Evolutionary conservation across 1,139 yeast species (phyloP), one percentile per base, ranked within the genome.

Genomic region (Nakaseomyces bracarensis): DNA sequence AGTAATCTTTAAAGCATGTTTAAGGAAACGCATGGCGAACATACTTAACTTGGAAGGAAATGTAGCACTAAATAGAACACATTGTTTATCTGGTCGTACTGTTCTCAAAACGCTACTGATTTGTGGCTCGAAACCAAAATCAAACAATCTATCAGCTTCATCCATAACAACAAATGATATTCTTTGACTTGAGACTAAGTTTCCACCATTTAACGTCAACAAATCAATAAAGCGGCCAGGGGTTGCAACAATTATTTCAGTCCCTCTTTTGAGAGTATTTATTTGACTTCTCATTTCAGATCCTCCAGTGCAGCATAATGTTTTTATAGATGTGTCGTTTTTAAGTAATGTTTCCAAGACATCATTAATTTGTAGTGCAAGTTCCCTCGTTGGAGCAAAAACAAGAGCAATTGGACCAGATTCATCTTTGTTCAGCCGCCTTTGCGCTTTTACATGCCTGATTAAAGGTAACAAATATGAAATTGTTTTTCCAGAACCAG

Each of bases 81-180:
- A 84, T 58, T 91, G 98, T 43, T 82, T 69, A 57, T 89, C 96
- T 0, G 95, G 94, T 41, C 97, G 70, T 1, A 86, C 73, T 36
- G 83, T 83, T 23, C 75, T 70, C 55, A 87, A 70, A 22, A 93
- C 82, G 55, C 86, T 85, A 54, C 76, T 79, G 3, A 93, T 89
- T 58, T 93, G 99, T 0, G 98, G 98, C 56, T 87, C 98, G 65
- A 93, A 93, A 1, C 99, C 99, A 75, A 91, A 71, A 63, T 91
- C 99, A 66, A 89, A 89, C 84, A 91, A 80, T 52, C 99, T 68
- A 63, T 93, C 99, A 1, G 98, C 97, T 60, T 93, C 99, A 60
- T 93, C 99, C 45, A 93, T 67, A 0, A 89, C 95, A 15, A 86
- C 71, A 60, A 81, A 87, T 0, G 96, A 81, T 3, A 84, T 77